Base-by-base conservation (phyloP, 1,284 basidiomycete genomes). In the Volvariella surrecta region DNA sequence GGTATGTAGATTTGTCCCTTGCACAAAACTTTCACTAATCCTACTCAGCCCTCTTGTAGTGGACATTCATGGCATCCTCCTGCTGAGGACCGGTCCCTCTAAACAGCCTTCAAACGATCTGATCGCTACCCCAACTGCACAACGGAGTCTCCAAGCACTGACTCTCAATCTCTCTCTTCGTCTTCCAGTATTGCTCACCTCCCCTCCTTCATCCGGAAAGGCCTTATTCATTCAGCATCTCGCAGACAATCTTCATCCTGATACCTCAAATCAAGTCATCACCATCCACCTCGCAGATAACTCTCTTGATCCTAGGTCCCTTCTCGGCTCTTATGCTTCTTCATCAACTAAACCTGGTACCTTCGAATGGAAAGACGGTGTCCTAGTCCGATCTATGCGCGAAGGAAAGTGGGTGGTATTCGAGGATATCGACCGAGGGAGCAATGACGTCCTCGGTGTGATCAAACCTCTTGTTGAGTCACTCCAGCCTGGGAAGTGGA, bases 301-400 rank as follows among this genome's bases (percentile, higher is more conserved):
- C 0, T 96, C 89, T 1, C 76, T 99, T 43, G 96, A 99, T 58
- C 86, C 95, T 28, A 89, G 96, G 40, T 86, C 92, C 1, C 74
- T 99, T 1, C 74, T 99, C 24, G 96, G 96, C 4, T 95, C 92
- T 1, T 96, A 98, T 49, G 71, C 92, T 2, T 96, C 95, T 1
- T 97, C 94, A 0, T 72, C 87, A 0, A 83, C 77, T 1, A 76
- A 79, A 32, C 85, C 91, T 0, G 96, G 96, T 8, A 82, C 82
- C 0, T 99, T 99, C 54, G 90, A 95, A 56, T 99, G 94, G 88
- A 89, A 89, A 59, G 94, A 99, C 53, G 96, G 96, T 9, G 87
- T 94, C 0, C 71, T 99, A 37, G 83, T 95, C 4, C 86, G 89
- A 38, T 89, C 95, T 0, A 86, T 99, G 69, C 76, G 82, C 34